Percentiles rank a stretch among this genome's conserved stretches.
phyloP scores from a whole-genome alignment of 2,329 filamentous ascomycete genomes.

The Lachnellula subtilissima region DNA sequence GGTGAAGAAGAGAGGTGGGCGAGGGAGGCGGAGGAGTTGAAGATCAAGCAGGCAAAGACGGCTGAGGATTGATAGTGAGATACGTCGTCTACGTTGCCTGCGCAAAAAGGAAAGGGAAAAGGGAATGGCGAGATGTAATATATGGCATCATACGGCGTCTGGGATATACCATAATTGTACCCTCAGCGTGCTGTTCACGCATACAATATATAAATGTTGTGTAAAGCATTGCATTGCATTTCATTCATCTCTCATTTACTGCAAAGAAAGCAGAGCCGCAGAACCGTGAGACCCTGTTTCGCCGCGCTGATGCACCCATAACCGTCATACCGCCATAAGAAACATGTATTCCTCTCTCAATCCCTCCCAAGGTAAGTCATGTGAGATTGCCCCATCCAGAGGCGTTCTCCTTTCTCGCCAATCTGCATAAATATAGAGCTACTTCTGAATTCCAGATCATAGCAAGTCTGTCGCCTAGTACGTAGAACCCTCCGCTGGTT shows the following conservation, averaged over 20 bases:
- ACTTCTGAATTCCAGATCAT: no score
- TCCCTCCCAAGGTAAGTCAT: not conserved
- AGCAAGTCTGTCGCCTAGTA: conserved; percentile 33
- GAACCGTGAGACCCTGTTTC: conserved; percentile 23
- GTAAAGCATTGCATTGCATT: not conserved
- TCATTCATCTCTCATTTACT: conserved; percentile 12
- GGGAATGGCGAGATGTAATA: not conserved
- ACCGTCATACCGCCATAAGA: conserved; percentile 9
- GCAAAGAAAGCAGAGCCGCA: conserved; percentile 14
- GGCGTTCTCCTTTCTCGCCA: not conserved
- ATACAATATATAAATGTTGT: not conserved
- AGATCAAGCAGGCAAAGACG: not conserved
- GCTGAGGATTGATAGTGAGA: not conserved
- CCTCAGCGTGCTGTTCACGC: not conserved
- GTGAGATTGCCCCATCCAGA: not conserved
- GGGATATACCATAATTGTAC: not conserved
- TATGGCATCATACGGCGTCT: not conserved
- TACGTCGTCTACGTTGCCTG: not conserved
- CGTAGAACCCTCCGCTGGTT: conserved; percentile 80
- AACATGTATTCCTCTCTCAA: not conserved
- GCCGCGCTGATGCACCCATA: conserved; percentile 33
- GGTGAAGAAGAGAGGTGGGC: conserved; percentile 1
- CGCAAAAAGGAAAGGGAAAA: not conserved
- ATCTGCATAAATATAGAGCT: no score
- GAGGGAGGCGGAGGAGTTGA: conserved; percentile 2